A percentile compares a stretch with the other conserved stretches of the same genome.
Evolutionary conservation across 495 filamentous ascomycete genomes (phyloP).

Genomic region (Aspergillus affinis): DNA sequence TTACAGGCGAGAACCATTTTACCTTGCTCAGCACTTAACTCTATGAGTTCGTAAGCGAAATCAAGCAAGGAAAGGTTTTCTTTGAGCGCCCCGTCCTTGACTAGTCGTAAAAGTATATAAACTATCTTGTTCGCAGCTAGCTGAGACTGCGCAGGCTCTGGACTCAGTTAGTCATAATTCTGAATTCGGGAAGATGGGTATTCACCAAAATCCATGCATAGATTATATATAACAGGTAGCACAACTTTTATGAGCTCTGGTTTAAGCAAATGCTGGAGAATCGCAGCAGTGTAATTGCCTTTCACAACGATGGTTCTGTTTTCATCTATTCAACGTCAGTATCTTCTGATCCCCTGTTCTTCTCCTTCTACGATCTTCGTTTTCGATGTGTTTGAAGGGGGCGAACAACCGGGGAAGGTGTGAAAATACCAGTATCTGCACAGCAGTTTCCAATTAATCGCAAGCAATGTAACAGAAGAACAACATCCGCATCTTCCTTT

Average conservation of each 20-base stretch:
- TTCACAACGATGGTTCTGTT: slow-evolving; percentile 67
- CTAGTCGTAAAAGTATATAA: slow-evolving; percentile 39
- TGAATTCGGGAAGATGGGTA: neutral
- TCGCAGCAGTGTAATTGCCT: slow-evolving; percentile 52
- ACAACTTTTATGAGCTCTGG: slow-evolving; percentile 55
- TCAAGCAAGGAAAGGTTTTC: slow-evolving; percentile 35
- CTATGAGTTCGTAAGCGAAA: slow-evolving; percentile 42
- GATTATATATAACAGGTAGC: slow-evolving; percentile 70
- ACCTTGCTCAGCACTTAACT: slow-evolving; percentile 45
- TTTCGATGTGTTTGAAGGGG: neutral
- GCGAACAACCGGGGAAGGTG: no score
- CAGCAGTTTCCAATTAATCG: slow-evolving; percentile 78
- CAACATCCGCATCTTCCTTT: slow-evolving; percentile 30
- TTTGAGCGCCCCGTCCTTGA: slow-evolving; percentile 33
- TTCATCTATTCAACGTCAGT: slow-evolving; percentile 51
- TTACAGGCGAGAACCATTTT: slow-evolving; percentile 4
- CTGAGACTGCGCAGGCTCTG: slow-evolving; percentile 58
- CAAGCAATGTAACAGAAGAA: slow-evolving; percentile 54
- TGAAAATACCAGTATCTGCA: slow-evolving; percentile 66
- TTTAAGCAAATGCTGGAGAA: slow-evolving; percentile 53
- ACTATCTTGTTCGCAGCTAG: slow-evolving; percentile 56
- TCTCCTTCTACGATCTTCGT: slow-evolving; percentile 10
- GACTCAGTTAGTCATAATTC: slow-evolving; percentile 17
- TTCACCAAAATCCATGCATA: slow-evolving; percentile 72
- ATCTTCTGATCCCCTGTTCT: neutral